A percentile compares a stretch with the other conserved stretches of the same genome.
Conservation (phyloP, 257 asterid species). For the Fraxinus excelsior region DNA sequence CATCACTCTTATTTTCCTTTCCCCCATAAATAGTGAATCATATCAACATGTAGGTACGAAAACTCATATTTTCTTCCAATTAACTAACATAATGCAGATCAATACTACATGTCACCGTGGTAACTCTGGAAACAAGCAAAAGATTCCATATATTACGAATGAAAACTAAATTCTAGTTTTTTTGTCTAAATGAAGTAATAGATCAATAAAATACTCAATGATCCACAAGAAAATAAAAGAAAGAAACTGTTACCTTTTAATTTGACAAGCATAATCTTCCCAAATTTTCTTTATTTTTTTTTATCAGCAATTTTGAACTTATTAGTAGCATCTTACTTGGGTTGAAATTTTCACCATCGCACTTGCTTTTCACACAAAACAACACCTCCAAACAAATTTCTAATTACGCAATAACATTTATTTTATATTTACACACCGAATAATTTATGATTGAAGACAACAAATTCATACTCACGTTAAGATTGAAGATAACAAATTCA, state of each 20-base stretch:
- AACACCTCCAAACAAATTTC: background rate
- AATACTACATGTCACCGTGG: background rate
- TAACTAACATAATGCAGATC: background rate
- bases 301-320: background rate
- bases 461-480: background rate
- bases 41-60: background rate
- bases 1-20: background rate
- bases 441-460: background rate
- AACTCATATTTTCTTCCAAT: background rate
- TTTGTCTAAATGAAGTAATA: background rate
- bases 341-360: background rate
- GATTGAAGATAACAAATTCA: background rate
- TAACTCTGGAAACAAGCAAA: background rate
- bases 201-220: background rate
- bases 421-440: background rate
- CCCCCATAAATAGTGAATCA: too few species aligned
- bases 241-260: background rate
- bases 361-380: background rate
- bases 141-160: background rate
- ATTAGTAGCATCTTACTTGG: background rate
- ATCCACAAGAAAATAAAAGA: background rate
- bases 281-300: background rate
- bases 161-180: too few species aligned
- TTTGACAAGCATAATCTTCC: background rate
- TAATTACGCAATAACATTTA: background rate